phyloP scores from a whole-genome alignment of 805 yeast genomes.

The Hanseniaspora lindneri region DNA sequence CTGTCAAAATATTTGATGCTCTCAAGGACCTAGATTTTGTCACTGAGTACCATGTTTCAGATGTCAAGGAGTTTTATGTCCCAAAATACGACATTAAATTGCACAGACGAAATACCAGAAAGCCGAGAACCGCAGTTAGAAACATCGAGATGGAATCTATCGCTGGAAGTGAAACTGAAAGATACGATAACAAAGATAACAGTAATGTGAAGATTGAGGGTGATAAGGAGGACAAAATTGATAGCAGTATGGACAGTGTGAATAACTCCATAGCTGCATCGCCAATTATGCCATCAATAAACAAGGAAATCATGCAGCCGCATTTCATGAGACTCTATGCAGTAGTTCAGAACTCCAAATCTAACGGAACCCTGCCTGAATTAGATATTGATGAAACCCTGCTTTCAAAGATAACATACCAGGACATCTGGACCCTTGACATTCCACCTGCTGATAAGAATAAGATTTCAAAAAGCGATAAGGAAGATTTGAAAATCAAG shows the following conservation, averaged over 20 bases:
- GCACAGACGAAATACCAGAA: neutral
- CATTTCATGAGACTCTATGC: conserved; percentile 27
- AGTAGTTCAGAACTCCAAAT: conserved; percentile 22
- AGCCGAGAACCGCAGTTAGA: neutral
- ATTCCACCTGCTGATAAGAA: conserved; percentile 11
- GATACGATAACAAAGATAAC: too few species aligned
- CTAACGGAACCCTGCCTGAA: conserved; percentile 24
- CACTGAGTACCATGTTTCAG: conserved; percentile 19
- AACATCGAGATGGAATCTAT: neutral
- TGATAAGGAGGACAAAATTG: too few species aligned
- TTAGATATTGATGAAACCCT: conserved; percentile 26
- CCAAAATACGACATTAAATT: conserved; percentile 21
- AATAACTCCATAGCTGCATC: neutral
- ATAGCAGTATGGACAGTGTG: too few species aligned
- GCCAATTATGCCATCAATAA: neutral
- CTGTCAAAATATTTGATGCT: conserved; percentile 15
- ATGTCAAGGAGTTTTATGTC: conserved; percentile 19
- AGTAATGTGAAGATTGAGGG: too few species aligned
- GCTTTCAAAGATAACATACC: conserved; percentile 20
- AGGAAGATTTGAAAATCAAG: conserved; percentile 21
- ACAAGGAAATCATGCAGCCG: conserved; percentile 24
- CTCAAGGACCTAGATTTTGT: conserved; percentile 23
- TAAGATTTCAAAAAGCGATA: neutral
- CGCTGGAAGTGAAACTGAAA: too few species aligned
- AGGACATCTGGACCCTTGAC: conserved; percentile 22